Evolutionary conservation across 768 basidiomycete species (phyloP).

Genomic region (Termitomyces sp.): DNA sequence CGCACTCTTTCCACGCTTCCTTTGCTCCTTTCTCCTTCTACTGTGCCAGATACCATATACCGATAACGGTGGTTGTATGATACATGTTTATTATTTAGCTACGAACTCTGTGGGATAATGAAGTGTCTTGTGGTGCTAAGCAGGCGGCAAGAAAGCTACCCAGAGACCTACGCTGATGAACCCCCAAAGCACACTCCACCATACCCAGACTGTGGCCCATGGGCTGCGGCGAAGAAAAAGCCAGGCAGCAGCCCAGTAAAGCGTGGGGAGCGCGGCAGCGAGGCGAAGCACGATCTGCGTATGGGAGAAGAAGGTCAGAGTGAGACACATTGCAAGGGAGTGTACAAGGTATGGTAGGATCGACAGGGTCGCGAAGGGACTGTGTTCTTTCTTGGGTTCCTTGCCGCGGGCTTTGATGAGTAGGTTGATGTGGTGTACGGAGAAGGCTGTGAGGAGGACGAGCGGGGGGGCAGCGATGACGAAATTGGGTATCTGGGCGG

Average conservation of each 20-base stretch:
- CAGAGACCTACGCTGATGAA: conserved; percentile 65
- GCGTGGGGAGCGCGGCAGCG: conserved; percentile 67
- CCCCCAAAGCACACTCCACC: conserved; percentile 80
- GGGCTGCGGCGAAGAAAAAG: conserved; percentile 32
- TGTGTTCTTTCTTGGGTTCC: neutral
- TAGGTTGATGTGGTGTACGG: conserved; percentile 24
- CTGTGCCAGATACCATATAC: neutral
- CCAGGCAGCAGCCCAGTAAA: conserved; percentile 84
- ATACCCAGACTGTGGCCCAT: conserved; percentile 59
- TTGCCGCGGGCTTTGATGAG: neutral
- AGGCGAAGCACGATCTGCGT: conserved; percentile 83
- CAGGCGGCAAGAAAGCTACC: conserved; percentile 88
- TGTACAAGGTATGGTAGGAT: conserved; percentile 74
- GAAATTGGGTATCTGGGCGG: conserved; percentile 83
- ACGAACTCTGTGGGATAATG: neutral
- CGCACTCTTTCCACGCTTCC: no score
- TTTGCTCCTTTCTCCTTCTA: neutral
- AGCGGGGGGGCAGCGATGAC: conserved; percentile 72
- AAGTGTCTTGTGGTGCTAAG: conserved; percentile 37
- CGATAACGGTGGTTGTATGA: neutral
- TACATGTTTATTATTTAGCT: neutral
- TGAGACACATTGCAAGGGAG: conserved; percentile 50
- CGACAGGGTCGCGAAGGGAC: conserved; percentile 31
- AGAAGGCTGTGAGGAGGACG: conserved; percentile 38
- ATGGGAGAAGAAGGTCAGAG: conserved; percentile 76